Evolutionary conservation across 1,284 basidiomycete genomes (phyloP).

Genomic region (Melampsora americana): DNA sequence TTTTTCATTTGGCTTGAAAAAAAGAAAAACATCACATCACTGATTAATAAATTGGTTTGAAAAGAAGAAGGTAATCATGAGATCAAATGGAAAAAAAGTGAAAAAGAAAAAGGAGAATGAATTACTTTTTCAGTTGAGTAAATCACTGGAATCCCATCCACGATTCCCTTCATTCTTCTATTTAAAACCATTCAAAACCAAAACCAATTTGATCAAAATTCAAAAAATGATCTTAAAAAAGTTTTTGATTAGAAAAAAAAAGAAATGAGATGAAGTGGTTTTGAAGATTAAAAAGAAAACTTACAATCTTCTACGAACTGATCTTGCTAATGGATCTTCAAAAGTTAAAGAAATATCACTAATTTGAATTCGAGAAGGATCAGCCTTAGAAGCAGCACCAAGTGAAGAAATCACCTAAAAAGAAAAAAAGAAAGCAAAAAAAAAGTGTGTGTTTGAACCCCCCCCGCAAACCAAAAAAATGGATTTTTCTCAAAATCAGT

Average conservation of each 20-base stretch:
- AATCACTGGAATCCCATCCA: slow-evolving; percentile 50
- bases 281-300: slow-evolving; percentile 62
- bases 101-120: neutral
- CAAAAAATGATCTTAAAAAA: neutral
- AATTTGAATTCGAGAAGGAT: slow-evolving; percentile 92
- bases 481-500: too few species aligned
- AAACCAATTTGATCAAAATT: too few species aligned
- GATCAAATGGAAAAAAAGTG: too few species aligned
- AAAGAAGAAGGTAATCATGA: too few species aligned
- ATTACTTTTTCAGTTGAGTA: slow-evolving; percentile 43
- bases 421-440: neutral
- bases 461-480: too few species aligned
- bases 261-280: neutral
- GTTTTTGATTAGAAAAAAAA: neutral
- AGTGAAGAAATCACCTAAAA: slow-evolving; percentile 85
- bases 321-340: slow-evolving; percentile 90
- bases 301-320: slow-evolving; percentile 74
- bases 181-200: too few species aligned
- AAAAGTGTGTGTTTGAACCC: too few species aligned
- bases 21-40: slow-evolving; percentile 77
- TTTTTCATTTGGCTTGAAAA: slow-evolving; percentile 79
- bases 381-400: slow-evolving; percentile 94
- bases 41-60: neutral
- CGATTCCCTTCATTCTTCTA: slow-evolving; percentile 47
- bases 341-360: slow-evolving; percentile 84